Evolutionary conservation across 1,284 basidiomycete genomes (phyloP).

Genomic region (Fomes fomentarius): DNA sequence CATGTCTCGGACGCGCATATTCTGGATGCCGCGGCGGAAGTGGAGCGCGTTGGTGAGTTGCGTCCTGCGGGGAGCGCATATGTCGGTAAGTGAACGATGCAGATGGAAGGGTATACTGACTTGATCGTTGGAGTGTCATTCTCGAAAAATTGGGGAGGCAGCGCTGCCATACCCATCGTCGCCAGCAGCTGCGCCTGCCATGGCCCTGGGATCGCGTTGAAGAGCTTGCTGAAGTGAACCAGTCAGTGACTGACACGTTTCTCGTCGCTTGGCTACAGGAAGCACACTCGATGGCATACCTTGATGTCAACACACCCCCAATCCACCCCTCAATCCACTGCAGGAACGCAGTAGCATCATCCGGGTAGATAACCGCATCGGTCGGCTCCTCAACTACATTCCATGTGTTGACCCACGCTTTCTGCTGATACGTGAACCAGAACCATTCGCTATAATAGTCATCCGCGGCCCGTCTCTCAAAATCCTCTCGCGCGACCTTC

Average conservation of each 20-base stretch:
- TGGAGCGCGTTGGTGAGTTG: constrained; percentile 20
- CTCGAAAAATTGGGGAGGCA: constrained; percentile 8
- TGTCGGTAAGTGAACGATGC: neutral
- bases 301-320: neutral
- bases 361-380: constrained; percentile 1
- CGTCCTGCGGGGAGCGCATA: constrained; percentile 8
- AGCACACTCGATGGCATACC: neutral
- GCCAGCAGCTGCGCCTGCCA: constrained; percentile 17
- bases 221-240: neutral
- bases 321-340: neutral
- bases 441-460: constrained; percentile 24
- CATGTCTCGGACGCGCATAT: constrained; percentile 20
- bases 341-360: neutral
- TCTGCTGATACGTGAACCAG: constrained; percentile 21
- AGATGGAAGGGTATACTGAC: neutral
- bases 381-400: neutral
- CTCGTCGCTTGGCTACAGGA: no score
- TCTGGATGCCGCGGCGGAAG: constrained; percentile 22
- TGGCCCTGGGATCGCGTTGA: constrained; percentile 9
- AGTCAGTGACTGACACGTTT: no score
- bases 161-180: constrained; percentile 8
- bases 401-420: constrained; percentile 23
- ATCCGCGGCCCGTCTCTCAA: constrained; percentile 10
- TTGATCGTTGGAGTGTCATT: neutral
- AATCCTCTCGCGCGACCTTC: constrained; percentile 15